Evolutionary conservation across 176 grass and related monocot species (phyloP), one percentile per base, ranked within the genome.

Genomic region (Rhynchospora pubera): DNA sequence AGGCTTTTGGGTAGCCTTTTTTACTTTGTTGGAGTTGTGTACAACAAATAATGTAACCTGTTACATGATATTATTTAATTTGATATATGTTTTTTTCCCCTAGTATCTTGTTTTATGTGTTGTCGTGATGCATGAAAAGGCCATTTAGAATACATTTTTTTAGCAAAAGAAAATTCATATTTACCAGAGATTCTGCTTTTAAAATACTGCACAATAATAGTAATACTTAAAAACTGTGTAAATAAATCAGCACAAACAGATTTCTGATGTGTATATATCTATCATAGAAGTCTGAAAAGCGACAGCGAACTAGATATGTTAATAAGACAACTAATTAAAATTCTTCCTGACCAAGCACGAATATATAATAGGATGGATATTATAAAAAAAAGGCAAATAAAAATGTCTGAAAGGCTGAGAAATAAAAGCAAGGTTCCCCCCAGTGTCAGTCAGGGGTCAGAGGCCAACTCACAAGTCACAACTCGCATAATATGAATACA

Each of bases 1-100:
- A 75, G 45, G 70, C 45, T 75, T 75, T 75, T 53, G 46, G 46
- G 53, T 28, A 53, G 71, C 71, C 46, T 75, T 15, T 75, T 75
- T 53, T 26, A 26, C 7, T 16, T 53, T 11, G 24, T 75, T 53
- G 26, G 7, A 65, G 62, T 65, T 65, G 23, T 75, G 71, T 75
- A 75, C 23, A 53, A 75, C 22, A 53, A 75, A 50, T 53, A 75
- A 75, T 75, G 28, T 16, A 75, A 52, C 2, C n/a, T 30, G 47
- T 75, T 74, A 74, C 70, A 74, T 74, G 7, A 52, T 52, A 51
- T 48, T 5, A 26, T 73, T 5, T 48, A 2, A 15, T 53, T 15
- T 61, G 26, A 39, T 39, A 39, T 39, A 39, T 10, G 7, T 18
- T 8, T 7, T 3, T 51, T 13, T 28, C 26, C 26, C 4, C 15